phyloP scores from a whole-genome alignment of 192 early-diverging fungal genomes.

The Backusella morwellensis region DNA sequence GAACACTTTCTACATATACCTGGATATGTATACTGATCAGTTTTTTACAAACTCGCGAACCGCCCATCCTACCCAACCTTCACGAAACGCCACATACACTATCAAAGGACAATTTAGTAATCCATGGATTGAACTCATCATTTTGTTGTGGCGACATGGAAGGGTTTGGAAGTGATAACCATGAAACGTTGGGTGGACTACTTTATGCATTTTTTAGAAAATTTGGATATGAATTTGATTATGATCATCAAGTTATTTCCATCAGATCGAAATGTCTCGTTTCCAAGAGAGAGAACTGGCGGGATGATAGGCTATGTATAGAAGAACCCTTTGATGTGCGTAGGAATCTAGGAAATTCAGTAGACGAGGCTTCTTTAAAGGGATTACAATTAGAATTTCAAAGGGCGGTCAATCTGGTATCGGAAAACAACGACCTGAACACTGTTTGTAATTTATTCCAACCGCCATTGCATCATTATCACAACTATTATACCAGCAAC shows the following conservation, averaged over 20 bases:
- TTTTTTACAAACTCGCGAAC: slow-evolving; percentile 87
- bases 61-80: slow-evolving; percentile 85
- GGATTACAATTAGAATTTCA: slow-evolving; percentile 80
- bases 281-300: slow-evolving; percentile 82
- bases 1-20: slow-evolving; percentile 92
- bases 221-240: slow-evolving; percentile 83
- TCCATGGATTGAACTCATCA: slow-evolving; percentile 46
- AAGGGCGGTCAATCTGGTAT: slow-evolving; percentile 51
- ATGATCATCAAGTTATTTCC: slow-evolving; percentile 75
- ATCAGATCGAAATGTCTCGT: slow-evolving; percentile 75
- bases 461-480: not conserved
- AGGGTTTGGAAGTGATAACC: slow-evolving; percentile 68
- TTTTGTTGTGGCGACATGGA: slow-evolving; percentile 47
- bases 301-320: slow-evolving; percentile 85
- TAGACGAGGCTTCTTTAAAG: slow-evolving; percentile 71
- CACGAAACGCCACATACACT: slow-evolving; percentile 52
- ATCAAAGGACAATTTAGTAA: slow-evolving; percentile 54
- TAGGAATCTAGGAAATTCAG: slow-evolving; percentile 89
- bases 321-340: slow-evolving; percentile 91
- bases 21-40: slow-evolving; percentile 92
- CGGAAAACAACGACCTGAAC: not conserved
- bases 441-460: not conserved
- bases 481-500: not conserved
- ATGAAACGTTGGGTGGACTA: slow-evolving; percentile 75
- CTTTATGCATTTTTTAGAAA: slow-evolving; percentile 84